Percentiles rank a stretch among this genome's conserved stretches.
Conservation (phyloP, 2,329 filamentous ascomycete species). For the Botrytis fabae region DNA sequence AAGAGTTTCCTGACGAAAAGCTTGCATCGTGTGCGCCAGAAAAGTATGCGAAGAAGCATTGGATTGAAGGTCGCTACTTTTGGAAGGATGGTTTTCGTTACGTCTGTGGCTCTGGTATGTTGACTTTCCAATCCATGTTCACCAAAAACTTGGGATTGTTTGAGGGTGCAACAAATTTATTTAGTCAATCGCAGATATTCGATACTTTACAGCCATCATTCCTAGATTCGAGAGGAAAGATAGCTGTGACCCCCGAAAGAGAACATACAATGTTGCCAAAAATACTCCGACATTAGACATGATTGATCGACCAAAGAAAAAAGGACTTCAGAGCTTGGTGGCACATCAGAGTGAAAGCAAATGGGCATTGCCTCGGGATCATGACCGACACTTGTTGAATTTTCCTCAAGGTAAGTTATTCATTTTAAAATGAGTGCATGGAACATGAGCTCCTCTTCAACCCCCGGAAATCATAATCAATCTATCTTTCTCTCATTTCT, state of each 20-base stretch:
- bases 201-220: not conserved
- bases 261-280: not conserved
- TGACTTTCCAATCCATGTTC: not conserved
- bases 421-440: not conserved
- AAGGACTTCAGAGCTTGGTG: not conserved
- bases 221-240: not conserved
- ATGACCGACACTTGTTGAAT: not conserved
- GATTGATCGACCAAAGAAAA: conserved; percentile 3
- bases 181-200: not conserved
- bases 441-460: not conserved
- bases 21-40: not conserved
- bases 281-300: not conserved
- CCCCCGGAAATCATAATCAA: no score
- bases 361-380: not conserved
- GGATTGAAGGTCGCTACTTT: not conserved
- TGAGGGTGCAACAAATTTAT: not conserved
- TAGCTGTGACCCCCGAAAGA: not conserved
- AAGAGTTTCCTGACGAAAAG: not conserved
- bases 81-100: not conserved
- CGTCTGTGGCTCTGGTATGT: not conserved
- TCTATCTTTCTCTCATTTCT: no score
- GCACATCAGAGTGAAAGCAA: not conserved
- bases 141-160: not conserved
- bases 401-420: conserved; percentile 1
- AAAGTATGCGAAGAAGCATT: not conserved